Conservation (phyloP, 441 rosid genomes). For the Viola pubescens region DNA sequence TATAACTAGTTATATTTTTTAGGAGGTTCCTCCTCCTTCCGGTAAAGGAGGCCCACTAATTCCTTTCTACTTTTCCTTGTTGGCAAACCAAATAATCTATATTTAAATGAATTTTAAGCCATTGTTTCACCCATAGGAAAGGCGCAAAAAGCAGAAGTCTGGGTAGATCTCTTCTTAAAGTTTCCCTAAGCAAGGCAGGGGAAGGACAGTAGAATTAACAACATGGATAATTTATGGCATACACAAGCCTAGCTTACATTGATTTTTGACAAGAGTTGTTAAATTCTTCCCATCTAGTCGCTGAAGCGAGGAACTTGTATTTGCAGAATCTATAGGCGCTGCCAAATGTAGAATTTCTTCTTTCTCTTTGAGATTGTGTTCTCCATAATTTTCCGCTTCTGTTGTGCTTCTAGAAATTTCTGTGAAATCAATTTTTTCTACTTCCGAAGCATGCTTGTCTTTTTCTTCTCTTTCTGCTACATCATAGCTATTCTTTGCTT, state of each 20-base stretch:
- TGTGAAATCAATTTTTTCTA: neutral
- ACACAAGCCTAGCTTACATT: conserved; percentile 19
- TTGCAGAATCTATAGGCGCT: conserved; percentile 8
- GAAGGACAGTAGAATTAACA: conserved; percentile 1
- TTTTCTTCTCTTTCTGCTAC: no score
- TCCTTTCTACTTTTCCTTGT: no score
- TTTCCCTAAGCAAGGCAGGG: neutral
- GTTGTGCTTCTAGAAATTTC: conserved; percentile 11
- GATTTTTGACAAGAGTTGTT: conserved; percentile 11
- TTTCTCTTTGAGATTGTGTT: conserved; percentile 13
- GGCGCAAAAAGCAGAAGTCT: neutral
- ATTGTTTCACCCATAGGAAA: neutral
- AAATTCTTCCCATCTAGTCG: conserved; percentile 17
- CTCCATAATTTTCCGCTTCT: conserved; percentile 11
- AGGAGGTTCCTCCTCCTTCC: no score
- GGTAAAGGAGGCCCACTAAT: no score
- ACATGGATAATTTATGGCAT: conserved; percentile 3
- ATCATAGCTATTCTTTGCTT: neutral
- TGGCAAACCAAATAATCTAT: no score
- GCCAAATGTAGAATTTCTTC: conserved; percentile 7
- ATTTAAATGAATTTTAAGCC: neutral
- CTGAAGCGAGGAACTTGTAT: conserved; percentile 13
- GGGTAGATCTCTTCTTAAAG: neutral
- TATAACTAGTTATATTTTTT: neutral
- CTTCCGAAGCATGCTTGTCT: no score